Evolutionary conservation across 2,329 filamentous ascomycete genomes (phyloP).

Genomic region (Pezicula carpinea): DNA sequence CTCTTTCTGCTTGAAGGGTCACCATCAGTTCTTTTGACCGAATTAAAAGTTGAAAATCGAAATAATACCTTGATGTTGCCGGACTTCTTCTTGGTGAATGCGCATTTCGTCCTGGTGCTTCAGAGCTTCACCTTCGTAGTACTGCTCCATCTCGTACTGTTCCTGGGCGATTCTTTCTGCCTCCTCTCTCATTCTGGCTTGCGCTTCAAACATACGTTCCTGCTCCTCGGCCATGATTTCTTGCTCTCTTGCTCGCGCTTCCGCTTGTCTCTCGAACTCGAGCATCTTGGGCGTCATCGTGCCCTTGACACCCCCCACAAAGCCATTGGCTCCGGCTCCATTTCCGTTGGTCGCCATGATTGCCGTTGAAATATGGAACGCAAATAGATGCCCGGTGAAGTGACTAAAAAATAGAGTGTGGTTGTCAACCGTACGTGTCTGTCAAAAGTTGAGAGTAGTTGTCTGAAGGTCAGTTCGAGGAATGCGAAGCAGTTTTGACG

Average conservation of each 20-base stretch:
- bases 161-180: conserved; percentile 26
- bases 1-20: conserved; percentile 12
- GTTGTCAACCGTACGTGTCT: no score
- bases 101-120: conserved; percentile 26
- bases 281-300: conserved; percentile 26
- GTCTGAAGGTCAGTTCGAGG: background rate
- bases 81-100: conserved; percentile 25
- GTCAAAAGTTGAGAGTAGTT: no score
- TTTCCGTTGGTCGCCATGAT: background rate
- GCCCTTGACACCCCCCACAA: conserved; percentile 15
- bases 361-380: background rate
- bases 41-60: background rate
- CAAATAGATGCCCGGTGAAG: background rate
- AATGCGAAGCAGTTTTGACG: background rate
- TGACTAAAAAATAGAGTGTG: background rate
- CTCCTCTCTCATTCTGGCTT: conserved; percentile 19
- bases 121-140: conserved; percentile 27
- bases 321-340: background rate
- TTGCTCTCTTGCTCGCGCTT: conserved; percentile 22
- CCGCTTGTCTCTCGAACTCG: conserved; percentile 27
- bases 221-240: conserved; percentile 23
- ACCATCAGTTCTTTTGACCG: conserved; percentile 9
- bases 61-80: conserved; percentile 19
- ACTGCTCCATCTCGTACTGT: conserved; percentile 28
- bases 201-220: conserved; percentile 20